A percentile compares a stretch with the other conserved stretches of the same genome.
Conservation (phyloP, 2,329 filamentous ascomycete genomes). For the Orbilia blumenaviensis region DNA sequence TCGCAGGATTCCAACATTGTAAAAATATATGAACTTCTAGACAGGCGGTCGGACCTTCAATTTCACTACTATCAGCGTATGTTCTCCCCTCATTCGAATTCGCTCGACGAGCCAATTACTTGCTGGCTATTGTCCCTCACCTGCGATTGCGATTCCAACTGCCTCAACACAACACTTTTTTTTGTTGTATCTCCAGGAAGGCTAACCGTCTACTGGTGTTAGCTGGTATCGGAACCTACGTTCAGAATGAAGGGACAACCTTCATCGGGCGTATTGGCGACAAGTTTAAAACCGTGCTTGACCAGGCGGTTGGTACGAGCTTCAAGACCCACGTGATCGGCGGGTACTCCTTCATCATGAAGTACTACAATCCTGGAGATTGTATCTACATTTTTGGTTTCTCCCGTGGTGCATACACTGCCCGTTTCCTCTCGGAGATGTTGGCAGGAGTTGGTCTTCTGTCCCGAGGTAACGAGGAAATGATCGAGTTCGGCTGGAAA, state of each 20-base stretch:
- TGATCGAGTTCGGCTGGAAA: slow-evolving; percentile 66
- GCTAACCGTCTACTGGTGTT: slow-evolving; percentile 55
- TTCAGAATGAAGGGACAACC: slow-evolving; percentile 62
- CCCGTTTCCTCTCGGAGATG: slow-evolving; percentile 67
- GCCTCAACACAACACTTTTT: slow-evolving; percentile 33
- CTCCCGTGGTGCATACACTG: slow-evolving; percentile 66
- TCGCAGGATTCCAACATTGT: slow-evolving; percentile 66
- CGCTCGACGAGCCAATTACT: too few relatives aligned
- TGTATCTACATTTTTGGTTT: slow-evolving; percentile 69
- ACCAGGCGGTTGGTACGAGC: slow-evolving; percentile 63
- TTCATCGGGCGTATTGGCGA: slow-evolving; percentile 61
- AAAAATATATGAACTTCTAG: slow-evolving; percentile 64
- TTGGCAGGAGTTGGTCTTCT: slow-evolving; percentile 65
- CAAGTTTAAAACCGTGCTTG: slow-evolving; percentile 62
- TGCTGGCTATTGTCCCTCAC: too few relatives aligned
- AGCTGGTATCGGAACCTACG: slow-evolving; percentile 66
- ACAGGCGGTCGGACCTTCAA: slow-evolving; percentile 63
- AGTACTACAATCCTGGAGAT: slow-evolving; percentile 65
- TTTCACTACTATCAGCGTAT: slow-evolving; percentile 65
- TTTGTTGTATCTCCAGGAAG: background rate
- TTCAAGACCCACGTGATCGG: slow-evolving; percentile 67
- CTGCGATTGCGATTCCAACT: too few relatives aligned
- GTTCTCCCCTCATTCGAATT: background rate
- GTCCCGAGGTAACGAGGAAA: slow-evolving; percentile 67
- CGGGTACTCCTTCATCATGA: slow-evolving; percentile 68